A percentile compares a stretch with the other conserved stretches of the same genome.
Conservation (phyloP, 805 yeast genomes). For the Kodamaea nitidulidarum region DNA sequence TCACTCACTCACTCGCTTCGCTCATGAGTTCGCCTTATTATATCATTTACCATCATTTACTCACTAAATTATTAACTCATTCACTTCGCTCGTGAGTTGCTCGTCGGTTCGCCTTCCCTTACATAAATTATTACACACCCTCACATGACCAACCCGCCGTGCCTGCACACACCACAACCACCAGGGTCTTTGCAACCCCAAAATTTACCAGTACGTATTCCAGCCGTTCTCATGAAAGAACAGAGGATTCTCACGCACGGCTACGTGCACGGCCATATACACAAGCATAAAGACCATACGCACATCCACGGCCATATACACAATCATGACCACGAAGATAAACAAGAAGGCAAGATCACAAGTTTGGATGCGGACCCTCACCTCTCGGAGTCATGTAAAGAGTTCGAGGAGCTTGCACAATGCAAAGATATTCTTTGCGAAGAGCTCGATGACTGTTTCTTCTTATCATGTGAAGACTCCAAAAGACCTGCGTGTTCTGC, state of each 20-base stretch:
- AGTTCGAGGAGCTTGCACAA: slow-evolving; percentile 28
- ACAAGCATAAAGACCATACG: slow-evolving; percentile 56
- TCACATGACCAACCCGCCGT: too few species aligned
- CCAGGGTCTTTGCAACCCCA: slow-evolving; percentile 8
- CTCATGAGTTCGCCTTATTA: too few species aligned
- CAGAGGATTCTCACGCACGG: slow-evolving; percentile 38
- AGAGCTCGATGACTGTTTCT: slow-evolving; percentile 44
- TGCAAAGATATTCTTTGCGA: slow-evolving; percentile 41
- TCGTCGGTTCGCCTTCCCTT: too few species aligned
- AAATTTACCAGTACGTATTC: neutral
- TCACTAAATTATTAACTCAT: too few species aligned
- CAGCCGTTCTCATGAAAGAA: slow-evolving; percentile 4
- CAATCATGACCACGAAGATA: slow-evolving; percentile 36
- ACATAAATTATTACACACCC: too few species aligned
- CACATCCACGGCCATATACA: slow-evolving; percentile 70
- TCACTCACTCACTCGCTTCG: too few species aligned
- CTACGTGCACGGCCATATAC: slow-evolving; percentile 65
- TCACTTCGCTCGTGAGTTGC: too few species aligned
- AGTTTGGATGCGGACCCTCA: neutral
- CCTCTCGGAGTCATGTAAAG: slow-evolving; percentile 19
- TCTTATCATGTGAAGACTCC: slow-evolving; percentile 29
- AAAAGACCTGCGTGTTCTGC: slow-evolving; percentile 6
- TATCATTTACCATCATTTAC: too few species aligned
- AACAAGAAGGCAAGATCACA: slow-evolving; percentile 5
- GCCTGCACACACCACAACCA: slow-evolving; percentile 4